A percentile compares a stretch with the other conserved stretches of the same genome.
Evolutionary conservation across 345 rosid genomes (phyloP).

Genomic region (Brassica rapa): DNA sequence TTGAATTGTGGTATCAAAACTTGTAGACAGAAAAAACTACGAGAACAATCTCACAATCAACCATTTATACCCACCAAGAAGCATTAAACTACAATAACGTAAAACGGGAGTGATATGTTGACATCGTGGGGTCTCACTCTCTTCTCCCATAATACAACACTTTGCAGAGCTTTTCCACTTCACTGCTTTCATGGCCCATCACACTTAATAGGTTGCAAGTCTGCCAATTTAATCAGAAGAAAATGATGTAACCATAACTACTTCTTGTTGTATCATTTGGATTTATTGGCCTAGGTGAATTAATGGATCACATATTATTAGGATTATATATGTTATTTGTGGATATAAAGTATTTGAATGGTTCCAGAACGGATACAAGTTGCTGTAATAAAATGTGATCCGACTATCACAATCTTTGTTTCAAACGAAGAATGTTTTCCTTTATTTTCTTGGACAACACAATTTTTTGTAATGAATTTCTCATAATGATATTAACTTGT

Average conservation of each 20-base stretch:
- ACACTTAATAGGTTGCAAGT: constrained; percentile 11
- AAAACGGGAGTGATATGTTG: constrained; percentile 24
- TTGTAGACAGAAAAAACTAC: background rate
- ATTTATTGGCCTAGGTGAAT: background rate
- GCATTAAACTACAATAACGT: background rate
- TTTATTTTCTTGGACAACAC: background rate
- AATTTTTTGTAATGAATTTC: background rate
- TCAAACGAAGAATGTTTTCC: background rate
- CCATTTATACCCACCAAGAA: background rate
- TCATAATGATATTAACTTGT: background rate
- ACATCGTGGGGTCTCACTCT: constrained; percentile 17
- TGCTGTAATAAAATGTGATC: background rate
- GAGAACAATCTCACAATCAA: background rate
- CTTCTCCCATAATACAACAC: constrained; percentile 5
- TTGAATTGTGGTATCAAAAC: background rate
- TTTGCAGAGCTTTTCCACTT: constrained; percentile 11
- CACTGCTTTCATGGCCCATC: constrained; percentile 17
- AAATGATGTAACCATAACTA: background rate
- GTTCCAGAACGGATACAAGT: background rate
- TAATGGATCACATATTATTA: background rate
- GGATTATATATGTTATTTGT: background rate
- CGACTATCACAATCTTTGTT: background rate
- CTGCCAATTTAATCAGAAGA: background rate
- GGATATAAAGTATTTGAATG: background rate
- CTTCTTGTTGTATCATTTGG: background rate